Percentiles rank a stretch among this genome's conserved stretches.
Conservation (phyloP, 2,329 filamentous ascomycete genomes). For the Teratosphaeria zuluensis region DNA sequence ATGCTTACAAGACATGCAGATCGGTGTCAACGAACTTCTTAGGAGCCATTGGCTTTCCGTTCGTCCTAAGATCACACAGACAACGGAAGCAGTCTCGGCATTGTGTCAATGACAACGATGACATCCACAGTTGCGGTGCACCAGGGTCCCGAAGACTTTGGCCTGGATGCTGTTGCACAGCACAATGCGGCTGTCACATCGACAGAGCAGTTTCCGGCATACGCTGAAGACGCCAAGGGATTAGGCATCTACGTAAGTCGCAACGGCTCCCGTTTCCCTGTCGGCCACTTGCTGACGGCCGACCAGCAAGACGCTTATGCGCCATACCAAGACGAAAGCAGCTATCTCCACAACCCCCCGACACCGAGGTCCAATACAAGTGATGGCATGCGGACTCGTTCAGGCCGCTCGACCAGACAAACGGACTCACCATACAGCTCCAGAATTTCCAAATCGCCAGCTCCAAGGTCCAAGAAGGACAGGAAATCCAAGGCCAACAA, state of each 20-base stretch:
- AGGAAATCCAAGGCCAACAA: conserved; percentile 36
- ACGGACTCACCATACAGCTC: conserved; percentile 28
- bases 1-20: conserved; percentile 28
- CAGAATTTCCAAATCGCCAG: conserved; percentile 24
- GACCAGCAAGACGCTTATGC: conserved; percentile 17
- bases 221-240: conserved; percentile 24
- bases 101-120: conserved; percentile 13
- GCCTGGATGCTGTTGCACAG: conserved; percentile 33
- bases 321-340: conserved; percentile 15
- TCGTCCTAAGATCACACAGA: conserved; percentile 6
- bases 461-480: conserved; percentile 31
- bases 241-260: conserved; percentile 23
- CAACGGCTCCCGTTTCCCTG: neutral
- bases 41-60: conserved; percentile 4
- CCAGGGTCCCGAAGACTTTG: conserved; percentile 22
- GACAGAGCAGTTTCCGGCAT: conserved; percentile 24
- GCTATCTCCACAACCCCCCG: conserved; percentile 28
- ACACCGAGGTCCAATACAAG: conserved; percentile 35
- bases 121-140: conserved; percentile 16
- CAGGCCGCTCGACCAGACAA: conserved; percentile 23
- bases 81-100: conserved; percentile 1
- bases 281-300: conserved; percentile 10
- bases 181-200: conserved; percentile 30
- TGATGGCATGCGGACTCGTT: conserved; percentile 31
- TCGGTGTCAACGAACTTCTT: conserved; percentile 2